Evolutionary conservation across 1,284 basidiomycete species (phyloP).

Genomic region (Cystobasidium pallidum): DNA sequence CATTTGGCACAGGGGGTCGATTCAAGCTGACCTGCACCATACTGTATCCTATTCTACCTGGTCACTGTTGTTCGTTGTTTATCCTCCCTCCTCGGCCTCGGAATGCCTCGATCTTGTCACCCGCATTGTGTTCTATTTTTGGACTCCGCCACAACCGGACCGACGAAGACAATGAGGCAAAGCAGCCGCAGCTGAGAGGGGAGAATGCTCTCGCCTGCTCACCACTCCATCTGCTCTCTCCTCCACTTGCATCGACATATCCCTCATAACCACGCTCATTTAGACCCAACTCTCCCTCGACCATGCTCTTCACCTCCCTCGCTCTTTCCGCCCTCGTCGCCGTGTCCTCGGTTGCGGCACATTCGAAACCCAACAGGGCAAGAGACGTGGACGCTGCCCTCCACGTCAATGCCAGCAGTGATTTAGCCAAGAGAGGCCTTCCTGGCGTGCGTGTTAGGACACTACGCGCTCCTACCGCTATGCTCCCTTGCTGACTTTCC

Average conservation of each 20-base stretch:
- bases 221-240: neutral
- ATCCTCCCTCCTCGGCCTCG: no score
- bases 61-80: slow-evolving; percentile 7
- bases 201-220: neutral
- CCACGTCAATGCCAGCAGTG: neutral
- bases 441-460: slow-evolving; percentile 14
- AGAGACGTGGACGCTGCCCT: slow-evolving; percentile 5
- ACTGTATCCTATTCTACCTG: no score
- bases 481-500: neutral
- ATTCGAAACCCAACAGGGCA: slow-evolving; percentile 23
- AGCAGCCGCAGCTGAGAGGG: no score
- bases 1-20: no score
- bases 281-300: neutral
- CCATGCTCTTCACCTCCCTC: slow-evolving; percentile 32
- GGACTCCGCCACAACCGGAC: neutral
- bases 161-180: no score
- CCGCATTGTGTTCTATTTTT: neutral
- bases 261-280: slow-evolving; percentile 6
- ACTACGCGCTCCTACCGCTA: no score
- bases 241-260: slow-evolving; percentile 9
- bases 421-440: slow-evolving; percentile 19
- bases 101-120: slow-evolving; percentile 9
- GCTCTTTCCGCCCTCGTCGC: slow-evolving; percentile 26
- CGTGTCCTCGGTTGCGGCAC: slow-evolving; percentile 3
- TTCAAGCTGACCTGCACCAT: no score